Percentiles rank a stretch among this genome's conserved stretches.
Evolutionary conservation across 257 asterid genomes (phyloP).

Genomic region (Ilex aquifolium): DNA sequence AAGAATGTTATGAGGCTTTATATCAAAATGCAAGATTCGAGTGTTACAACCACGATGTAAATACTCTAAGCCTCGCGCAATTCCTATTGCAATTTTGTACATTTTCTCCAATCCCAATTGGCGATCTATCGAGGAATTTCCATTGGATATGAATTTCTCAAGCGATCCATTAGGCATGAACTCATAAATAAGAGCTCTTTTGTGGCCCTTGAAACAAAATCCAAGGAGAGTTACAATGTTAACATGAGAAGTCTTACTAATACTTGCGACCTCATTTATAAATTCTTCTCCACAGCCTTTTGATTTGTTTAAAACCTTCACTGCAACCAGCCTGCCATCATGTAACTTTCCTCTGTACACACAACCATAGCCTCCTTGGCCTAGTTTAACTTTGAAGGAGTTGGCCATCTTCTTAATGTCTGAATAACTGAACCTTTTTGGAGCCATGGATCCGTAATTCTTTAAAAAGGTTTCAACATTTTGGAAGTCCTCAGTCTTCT

Average conservation of each 20-base stretch:
- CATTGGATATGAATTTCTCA: conserved; percentile 42
- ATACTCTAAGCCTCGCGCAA: neutral
- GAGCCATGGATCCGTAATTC: neutral
- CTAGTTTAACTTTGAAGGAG: neutral
- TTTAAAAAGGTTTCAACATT: neutral
- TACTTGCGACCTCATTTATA: conserved; percentile 58
- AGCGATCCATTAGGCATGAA: conserved; percentile 60
- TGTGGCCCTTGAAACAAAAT: conserved; percentile 31
- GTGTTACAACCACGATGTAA: neutral
- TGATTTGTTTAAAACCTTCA: neutral
- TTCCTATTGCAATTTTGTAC: neutral
- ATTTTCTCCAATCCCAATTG: neutral
- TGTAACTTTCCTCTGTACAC: conserved; percentile 29
- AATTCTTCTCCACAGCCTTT: conserved; percentile 29
- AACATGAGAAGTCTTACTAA: conserved; percentile 59
- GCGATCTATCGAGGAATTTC: neutral
- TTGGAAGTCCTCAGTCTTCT: neutral
- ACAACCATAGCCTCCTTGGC: conserved; percentile 24
- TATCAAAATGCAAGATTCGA: neutral
- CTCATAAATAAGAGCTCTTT: conserved; percentile 47
- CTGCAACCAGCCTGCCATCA: neutral
- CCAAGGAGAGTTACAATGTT: conserved; percentile 63
- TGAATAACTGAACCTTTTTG: neutral
- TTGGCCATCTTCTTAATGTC: neutral
- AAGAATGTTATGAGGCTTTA: neutral